phyloP scores from a whole-genome alignment of 495 filamentous ascomycete species.

The Pseudoneurospora amorphoporcata region DNA sequence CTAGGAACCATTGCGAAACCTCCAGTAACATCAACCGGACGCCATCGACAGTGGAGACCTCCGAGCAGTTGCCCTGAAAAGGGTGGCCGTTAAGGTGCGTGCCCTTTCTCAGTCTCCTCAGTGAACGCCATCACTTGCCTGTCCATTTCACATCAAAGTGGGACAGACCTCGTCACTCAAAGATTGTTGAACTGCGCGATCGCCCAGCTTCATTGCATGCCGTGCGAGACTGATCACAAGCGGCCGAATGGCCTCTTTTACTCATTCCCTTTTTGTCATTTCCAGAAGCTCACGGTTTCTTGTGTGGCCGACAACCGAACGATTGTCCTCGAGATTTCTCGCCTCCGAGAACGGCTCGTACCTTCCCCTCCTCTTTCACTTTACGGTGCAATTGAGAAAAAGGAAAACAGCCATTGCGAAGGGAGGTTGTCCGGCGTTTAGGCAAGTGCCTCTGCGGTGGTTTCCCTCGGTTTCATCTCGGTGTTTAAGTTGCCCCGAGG shows the following conservation, averaged over 20 bases:
- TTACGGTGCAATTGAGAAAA: neutral
- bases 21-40: neutral
- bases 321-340: neutral
- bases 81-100: neutral
- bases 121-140: neutral
- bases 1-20: neutral
- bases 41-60: neutral
- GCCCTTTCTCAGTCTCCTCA: neutral
- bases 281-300: neutral
- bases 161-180: neutral
- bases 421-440: neutral
- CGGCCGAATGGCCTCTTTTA: neutral
- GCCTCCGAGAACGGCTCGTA: neutral
- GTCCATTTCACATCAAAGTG: neutral
- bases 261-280: neutral
- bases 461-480: neutral
- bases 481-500: neutral
- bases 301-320: neutral
- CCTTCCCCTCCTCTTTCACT: neutral
- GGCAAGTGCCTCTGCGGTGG: neutral
- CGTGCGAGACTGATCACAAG: neutral
- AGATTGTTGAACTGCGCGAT: neutral
- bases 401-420: neutral
- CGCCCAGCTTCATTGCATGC: neutral
- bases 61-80: neutral